Evolutionary conservation across 2,329 filamentous ascomycete genomes (phyloP).

Genomic region (Orbilia quercus): DNA sequence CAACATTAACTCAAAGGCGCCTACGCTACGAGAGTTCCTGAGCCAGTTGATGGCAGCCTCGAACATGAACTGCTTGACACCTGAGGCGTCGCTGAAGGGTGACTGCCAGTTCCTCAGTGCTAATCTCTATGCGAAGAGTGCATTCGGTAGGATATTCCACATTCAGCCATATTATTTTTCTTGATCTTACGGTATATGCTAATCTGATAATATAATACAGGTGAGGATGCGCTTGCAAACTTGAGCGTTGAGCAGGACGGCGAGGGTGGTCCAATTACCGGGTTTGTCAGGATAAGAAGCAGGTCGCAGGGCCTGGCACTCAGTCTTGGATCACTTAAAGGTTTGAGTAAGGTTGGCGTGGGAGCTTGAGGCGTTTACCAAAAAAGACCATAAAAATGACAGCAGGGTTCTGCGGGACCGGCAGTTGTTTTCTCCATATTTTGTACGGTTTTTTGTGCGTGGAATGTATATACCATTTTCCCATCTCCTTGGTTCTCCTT

Average conservation of each 20-base stretch:
- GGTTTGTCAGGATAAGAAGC: constrained; percentile 97
- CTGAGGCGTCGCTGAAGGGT: constrained; percentile 93
- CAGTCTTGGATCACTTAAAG: constrained; percentile 93
- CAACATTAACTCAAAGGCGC: constrained; percentile 98
- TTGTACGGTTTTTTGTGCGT: constrained; percentile 19
- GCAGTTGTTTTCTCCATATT: constrained; percentile 8
- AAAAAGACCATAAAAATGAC: background rate
- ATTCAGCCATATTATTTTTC: constrained; percentile 1
- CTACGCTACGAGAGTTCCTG: constrained; percentile 89
- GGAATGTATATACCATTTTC: constrained; percentile 54
- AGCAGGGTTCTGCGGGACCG: background rate
- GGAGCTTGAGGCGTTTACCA: constrained; percentile 32
- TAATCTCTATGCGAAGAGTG: constrained; percentile 93
- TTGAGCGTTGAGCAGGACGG: constrained; percentile 98
- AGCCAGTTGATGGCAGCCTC: constrained; percentile 96
- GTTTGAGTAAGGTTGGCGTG: constrained; percentile 78
- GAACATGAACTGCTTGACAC: constrained; percentile 98
- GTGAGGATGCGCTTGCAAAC: constrained; percentile 97
- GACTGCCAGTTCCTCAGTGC: constrained; percentile 98
- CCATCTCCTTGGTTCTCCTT: constrained; percentile 14
- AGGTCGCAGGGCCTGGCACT: constrained; percentile 93
- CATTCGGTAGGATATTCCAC: constrained; percentile 81
- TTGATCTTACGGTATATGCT: constrained; percentile 51
- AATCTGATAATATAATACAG: constrained; percentile 69
- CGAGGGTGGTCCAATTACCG: constrained; percentile 92